These are phyloP conservation scores for Amanita pseudoporphyria DNA, from an alignment of 768 basidiomycete genomes.

Conservation along the genomic window DNA sequence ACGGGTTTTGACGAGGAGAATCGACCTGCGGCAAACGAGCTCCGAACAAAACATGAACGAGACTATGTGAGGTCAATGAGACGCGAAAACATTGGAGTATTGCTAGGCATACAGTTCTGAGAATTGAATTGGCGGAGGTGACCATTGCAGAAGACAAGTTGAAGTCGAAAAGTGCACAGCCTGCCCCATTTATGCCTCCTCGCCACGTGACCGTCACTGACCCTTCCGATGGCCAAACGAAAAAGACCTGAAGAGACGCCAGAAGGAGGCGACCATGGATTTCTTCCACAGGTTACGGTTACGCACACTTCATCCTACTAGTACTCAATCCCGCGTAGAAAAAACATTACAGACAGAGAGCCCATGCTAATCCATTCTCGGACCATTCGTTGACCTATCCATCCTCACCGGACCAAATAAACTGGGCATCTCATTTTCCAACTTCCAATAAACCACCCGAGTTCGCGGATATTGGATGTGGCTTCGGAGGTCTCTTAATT, in stretches of 20 bases:
- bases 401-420: conserved; percentile 57
- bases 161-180: conserved; percentile 12
- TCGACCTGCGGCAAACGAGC: conserved; percentile 37
- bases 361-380: conserved; percentile 81
- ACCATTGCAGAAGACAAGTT: conserved; percentile 28
- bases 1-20: conserved; percentile 60
- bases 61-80: conserved; percentile 26
- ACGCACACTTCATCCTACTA: not conserved
- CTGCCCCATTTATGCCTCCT: conserved; percentile 5
- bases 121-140: conserved; percentile 24
- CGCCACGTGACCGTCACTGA: conserved; percentile 2
- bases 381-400: conserved; percentile 89
- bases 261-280: conserved; percentile 12
- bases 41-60: conserved; percentile 37
- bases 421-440: conserved; percentile 83
- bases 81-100: not conserved
- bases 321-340: conserved; percentile 38
- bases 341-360: conserved; percentile 76
- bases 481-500: conserved; percentile 91
- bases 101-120: conserved; percentile 27
- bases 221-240: conserved; percentile 22
- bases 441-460: conserved; percentile 68
- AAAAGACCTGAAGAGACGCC: conserved; percentile 15
- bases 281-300: conserved; percentile 40
- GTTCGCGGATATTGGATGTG: conserved; percentile 96